These are phyloP conservation scores for Thermochaetoides thermophila DNA, from an alignment of 495 filamentous ascomycete genomes.

Conservation along the genomic window DNA sequence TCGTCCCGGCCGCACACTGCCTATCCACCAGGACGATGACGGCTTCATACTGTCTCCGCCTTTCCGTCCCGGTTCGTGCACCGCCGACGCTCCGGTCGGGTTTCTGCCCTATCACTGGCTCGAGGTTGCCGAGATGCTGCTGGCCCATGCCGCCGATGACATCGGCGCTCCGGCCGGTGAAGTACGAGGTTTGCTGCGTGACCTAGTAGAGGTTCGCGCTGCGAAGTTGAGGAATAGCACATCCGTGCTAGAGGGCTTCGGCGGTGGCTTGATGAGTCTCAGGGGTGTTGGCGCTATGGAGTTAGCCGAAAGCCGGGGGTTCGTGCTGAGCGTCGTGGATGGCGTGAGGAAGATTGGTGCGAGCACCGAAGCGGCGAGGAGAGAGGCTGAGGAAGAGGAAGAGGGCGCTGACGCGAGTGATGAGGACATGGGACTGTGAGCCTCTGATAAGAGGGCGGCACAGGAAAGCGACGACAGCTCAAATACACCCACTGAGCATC, in stretches of 20 bases:
- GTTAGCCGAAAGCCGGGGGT: conserved; percentile 70
- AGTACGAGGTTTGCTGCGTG: conserved; percentile 61
- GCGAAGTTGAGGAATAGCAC: conserved; percentile 74
- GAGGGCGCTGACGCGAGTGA: conserved; percentile 33
- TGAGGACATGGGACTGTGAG: conserved; percentile 37
- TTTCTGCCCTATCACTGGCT: conserved; percentile 89
- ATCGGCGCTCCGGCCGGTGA: conserved; percentile 55
- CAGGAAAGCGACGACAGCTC: too few relatives aligned
- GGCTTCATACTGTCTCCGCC: conserved; percentile 33
- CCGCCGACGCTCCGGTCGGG: conserved; percentile 42
- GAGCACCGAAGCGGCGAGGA: conserved; percentile 38
- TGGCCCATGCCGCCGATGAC: conserved; percentile 76
- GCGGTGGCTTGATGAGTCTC: conserved; percentile 54
- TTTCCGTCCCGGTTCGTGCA: conserved; percentile 42
- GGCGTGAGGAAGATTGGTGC: conserved; percentile 56
- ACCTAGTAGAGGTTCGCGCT: conserved; percentile 74
- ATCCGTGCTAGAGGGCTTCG: conserved; percentile 49
- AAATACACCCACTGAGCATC: too few relatives aligned
- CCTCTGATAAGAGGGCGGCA: too few relatives aligned
- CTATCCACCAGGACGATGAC: conserved; percentile 10
- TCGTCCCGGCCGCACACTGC: conserved; percentile 19
- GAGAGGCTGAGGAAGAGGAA: conserved; percentile 39
- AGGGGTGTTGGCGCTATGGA: conserved; percentile 86
- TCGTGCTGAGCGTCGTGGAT: conserved; percentile 76
- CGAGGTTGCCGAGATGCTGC: conserved; percentile 69